Conservation (phyloP, 371 early-diverging fungal species). For the Mortierella sp. region DNA sequence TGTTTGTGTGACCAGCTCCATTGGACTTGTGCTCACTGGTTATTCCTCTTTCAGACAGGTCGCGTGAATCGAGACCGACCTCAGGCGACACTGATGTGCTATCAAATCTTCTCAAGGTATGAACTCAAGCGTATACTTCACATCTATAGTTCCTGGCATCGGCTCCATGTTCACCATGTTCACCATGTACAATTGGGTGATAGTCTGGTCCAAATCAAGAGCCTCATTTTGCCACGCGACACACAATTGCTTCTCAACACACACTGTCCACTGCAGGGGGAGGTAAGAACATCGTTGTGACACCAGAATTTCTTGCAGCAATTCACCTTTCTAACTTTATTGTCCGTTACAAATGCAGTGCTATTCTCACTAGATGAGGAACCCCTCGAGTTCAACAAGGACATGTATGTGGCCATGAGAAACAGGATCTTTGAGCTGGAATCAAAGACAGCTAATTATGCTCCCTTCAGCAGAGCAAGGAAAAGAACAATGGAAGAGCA, state of each 20-base stretch:
- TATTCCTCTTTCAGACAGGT: constrained; percentile 31
- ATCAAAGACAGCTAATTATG: constrained; percentile 37
- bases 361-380: constrained; percentile 48
- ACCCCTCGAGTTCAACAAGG: constrained; percentile 35
- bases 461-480: constrained; percentile 34
- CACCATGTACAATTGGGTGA: neutral
- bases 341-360: constrained; percentile 4
- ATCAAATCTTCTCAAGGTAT: constrained; percentile 41
- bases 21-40: too few species aligned
- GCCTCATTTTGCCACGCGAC: constrained; percentile 42
- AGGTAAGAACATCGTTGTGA: constrained; percentile 14
- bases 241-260: constrained; percentile 47
- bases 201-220: constrained; percentile 36
- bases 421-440: constrained; percentile 52
- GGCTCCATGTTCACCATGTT: too few species aligned
- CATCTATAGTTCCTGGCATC: neutral
- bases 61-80: constrained; percentile 6
- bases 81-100: constrained; percentile 28
- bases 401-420: constrained; percentile 51
- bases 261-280: constrained; percentile 43
- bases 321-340: neutral
- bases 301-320: neutral
- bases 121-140: neutral
- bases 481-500: constrained; percentile 34
- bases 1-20: too few species aligned